phyloP scores from a whole-genome alignment of 1,284 basidiomycete genomes.

The Mixia osmundae region DNA sequence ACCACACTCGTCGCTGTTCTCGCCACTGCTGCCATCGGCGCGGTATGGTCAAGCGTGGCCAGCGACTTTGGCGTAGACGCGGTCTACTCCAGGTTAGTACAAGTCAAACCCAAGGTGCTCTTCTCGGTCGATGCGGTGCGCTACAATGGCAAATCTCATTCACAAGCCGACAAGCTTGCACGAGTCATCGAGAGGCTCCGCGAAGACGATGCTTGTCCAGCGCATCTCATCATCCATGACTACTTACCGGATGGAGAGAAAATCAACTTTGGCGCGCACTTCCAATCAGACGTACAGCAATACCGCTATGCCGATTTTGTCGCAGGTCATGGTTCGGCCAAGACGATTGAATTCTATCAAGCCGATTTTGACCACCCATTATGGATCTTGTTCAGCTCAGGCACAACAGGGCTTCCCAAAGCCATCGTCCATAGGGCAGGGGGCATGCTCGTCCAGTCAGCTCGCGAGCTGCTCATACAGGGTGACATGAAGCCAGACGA shows the following conservation, averaged over 20 bases:
- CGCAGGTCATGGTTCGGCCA: constrained; percentile 6
- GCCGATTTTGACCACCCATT: constrained; percentile 16
- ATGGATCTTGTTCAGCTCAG: constrained; percentile 21
- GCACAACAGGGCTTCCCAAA: constrained; percentile 24
- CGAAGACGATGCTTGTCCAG: too few species aligned
- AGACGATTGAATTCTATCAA: constrained; percentile 16
- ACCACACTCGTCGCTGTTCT: too few species aligned
- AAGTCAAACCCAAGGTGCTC: constrained; percentile 21
- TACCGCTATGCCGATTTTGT: constrained; percentile 12
- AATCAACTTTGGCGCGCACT: too few species aligned
- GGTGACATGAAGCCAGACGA: constrained; percentile 11
- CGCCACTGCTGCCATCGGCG: constrained; percentile 8
- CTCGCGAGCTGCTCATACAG: constrained; percentile 4
- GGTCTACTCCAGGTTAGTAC: constrained; percentile 15
- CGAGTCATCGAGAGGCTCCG: too few species aligned
- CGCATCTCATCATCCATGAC: too few species aligned
- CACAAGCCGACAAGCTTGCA: constrained; percentile 16
- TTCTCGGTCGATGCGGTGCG: constrained; percentile 21
- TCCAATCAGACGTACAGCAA: too few species aligned
- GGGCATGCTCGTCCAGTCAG: constrained; percentile 11
- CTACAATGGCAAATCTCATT: constrained; percentile 19
- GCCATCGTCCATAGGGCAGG: constrained; percentile 19
- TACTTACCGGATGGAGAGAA: too few species aligned
- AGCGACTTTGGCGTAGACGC: constrained; percentile 16
- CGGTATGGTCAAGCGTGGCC: constrained; percentile 14